Conservation (phyloP, 2,329 filamentous ascomycete genomes). For the Colletotrichum filicis region DNA sequence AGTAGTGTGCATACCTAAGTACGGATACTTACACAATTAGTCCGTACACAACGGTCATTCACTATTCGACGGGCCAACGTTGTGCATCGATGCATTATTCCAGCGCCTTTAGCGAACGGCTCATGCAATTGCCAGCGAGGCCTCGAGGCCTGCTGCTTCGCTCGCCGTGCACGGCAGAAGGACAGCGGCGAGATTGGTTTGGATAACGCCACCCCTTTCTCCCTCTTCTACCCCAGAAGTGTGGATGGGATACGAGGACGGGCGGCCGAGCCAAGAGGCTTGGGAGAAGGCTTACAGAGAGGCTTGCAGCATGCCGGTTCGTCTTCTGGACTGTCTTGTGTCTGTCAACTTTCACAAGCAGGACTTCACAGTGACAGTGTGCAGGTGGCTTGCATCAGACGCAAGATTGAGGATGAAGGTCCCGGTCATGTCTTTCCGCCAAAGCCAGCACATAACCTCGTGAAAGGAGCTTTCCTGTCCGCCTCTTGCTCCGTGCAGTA, state of each 20-base stretch:
- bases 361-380: not conserved
- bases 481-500: not conserved
- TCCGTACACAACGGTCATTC: not conserved
- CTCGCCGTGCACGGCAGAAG: constrained; percentile 1
- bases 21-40: not conserved
- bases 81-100: not conserved
- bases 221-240: not conserved
- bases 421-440: not conserved
- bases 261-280: constrained; percentile 31
- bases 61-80: not conserved
- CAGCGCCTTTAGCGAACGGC: not conserved
- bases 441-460: not conserved
- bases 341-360: not conserved
- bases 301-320: constrained; percentile 21
- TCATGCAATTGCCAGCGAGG: not conserved
- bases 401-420: constrained; percentile 2
- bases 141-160: not conserved
- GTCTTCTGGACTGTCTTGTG: constrained; percentile 7
- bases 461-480: not conserved
- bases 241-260: constrained; percentile 24
- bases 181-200: constrained; percentile 22
- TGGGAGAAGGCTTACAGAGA: constrained; percentile 27
- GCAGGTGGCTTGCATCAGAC: constrained; percentile 23
- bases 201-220: constrained; percentile 18
- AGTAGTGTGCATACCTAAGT: not conserved